Conservation (phyloP, 306 rosid species). For the Gastrolobium villosum region DNA sequence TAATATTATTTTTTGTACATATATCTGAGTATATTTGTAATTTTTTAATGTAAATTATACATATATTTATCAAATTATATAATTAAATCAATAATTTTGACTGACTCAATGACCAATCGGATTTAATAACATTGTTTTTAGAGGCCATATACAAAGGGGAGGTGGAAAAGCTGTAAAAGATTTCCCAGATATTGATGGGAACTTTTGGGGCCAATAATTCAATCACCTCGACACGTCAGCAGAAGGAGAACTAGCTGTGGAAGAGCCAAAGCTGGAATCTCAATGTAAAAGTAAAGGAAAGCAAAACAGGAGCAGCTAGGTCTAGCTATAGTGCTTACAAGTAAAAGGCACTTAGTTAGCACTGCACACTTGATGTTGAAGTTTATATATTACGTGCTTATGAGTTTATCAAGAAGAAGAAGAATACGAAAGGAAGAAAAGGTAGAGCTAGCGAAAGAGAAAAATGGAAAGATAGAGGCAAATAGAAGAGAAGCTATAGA, state of each 20-base stretch:
- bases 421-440: slow-evolving; percentile 43
- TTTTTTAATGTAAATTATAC: no score
- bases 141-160: slow-evolving; percentile 53
- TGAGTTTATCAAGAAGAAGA: slow-evolving; percentile 1
- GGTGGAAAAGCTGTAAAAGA: slow-evolving; percentile 58
- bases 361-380: slow-evolving; percentile 45
- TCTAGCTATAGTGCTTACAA: slow-evolving; percentile 45
- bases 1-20: no score
- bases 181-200: slow-evolving; percentile 52
- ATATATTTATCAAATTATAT: no score
- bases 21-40: no score
- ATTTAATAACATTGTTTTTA: background rate
- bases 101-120: no score
- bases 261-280: slow-evolving; percentile 62
- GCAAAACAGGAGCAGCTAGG: slow-evolving; percentile 42
- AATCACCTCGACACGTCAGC: slow-evolving; percentile 85
- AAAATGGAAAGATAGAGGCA: no score
- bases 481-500: slow-evolving; percentile 15
- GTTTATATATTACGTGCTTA: slow-evolving; percentile 61
- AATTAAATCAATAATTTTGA: no score
- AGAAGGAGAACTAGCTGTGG: slow-evolving; percentile 50
- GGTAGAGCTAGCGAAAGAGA: slow-evolving; percentile 15
- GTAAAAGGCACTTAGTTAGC: slow-evolving; percentile 50
- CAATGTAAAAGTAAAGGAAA: slow-evolving; percentile 50
- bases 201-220: slow-evolving; percentile 80